Conservation (phyloP, 1,284 basidiomycete species). For the Ceratobasidium papillatum region DNA sequence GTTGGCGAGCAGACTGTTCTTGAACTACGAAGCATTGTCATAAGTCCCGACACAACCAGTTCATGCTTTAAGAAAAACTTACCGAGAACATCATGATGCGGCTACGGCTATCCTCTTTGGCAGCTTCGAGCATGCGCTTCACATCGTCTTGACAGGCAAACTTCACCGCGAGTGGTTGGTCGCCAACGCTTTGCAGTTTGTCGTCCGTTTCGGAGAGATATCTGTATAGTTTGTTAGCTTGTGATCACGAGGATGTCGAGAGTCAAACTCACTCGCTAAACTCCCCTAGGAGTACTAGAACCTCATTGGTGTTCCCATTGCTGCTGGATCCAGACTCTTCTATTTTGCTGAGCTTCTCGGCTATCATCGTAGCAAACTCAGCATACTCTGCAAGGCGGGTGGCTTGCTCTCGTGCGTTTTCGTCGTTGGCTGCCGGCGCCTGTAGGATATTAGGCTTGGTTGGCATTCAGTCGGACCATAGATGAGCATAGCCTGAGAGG, state of each 20-base stretch:
- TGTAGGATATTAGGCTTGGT: too few relatives aligned
- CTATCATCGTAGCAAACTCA: not conserved
- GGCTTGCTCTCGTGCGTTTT: slow-evolving; percentile 4
- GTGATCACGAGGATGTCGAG: not conserved
- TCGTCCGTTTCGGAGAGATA: not conserved
- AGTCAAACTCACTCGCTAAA: not conserved
- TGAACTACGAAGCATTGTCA: not conserved
- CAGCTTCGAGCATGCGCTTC: not conserved
- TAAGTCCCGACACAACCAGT: not conserved
- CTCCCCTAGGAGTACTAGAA: not conserved
- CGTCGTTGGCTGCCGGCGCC: not conserved
- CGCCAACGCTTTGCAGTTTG: not conserved
- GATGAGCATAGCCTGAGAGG: too few relatives aligned
- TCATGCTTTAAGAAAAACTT: not conserved
- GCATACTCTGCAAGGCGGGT: not conserved
- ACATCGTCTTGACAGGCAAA: not conserved
- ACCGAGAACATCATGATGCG: not conserved
- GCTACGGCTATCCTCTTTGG: not conserved
- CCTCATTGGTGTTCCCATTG: not conserved
- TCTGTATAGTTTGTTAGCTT: not conserved
- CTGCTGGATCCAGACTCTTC: not conserved
- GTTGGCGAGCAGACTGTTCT: not conserved
- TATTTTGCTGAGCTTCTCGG: not conserved
- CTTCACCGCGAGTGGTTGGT: not conserved
- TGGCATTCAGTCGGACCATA: too few relatives aligned